phyloP scores from a whole-genome alignment of 2,329 filamentous ascomycete genomes.

The Diatrype stigma region DNA sequence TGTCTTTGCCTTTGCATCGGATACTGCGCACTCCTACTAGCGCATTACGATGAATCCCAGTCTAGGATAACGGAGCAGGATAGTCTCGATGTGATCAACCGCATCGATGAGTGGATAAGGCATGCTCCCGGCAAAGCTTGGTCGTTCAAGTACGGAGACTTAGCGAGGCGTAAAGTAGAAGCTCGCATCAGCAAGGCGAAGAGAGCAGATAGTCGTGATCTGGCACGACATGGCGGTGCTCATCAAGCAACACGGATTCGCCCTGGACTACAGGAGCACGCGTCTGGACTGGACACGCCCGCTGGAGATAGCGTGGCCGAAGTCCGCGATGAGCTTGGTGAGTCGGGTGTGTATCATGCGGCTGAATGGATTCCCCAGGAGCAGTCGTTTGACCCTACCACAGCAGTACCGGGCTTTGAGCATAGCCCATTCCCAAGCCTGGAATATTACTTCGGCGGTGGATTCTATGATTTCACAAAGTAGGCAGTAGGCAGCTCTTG shows the following conservation, averaged over 20 bases:
- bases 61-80: conserved; percentile 24
- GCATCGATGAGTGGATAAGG: conserved; percentile 25
- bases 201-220: background rate
- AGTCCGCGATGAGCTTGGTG: background rate
- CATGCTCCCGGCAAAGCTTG: conserved; percentile 27
- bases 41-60: conserved; percentile 27
- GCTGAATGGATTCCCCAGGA: background rate
- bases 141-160: conserved; percentile 25
- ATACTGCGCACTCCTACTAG: conserved; percentile 29
- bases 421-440: conserved; percentile 8
- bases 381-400: background rate
- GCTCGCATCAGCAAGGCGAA: conserved; percentile 15
- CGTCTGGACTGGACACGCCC: background rate
- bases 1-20: conserved; percentile 27
- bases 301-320: background rate
- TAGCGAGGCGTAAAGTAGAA: conserved; percentile 26
- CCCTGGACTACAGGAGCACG: background rate
- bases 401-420: background rate
- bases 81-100: conserved; percentile 23
- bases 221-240: background rate
- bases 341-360: background rate
- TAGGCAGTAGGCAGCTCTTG: no score
- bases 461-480: conserved; percentile 26
- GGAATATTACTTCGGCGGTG: conserved; percentile 28
- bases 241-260: background rate